These are phyloP conservation scores for Cardamine chenopodiifolia DNA, from an alignment of 345 rosid genomes.

Conservation along the genomic window DNA sequence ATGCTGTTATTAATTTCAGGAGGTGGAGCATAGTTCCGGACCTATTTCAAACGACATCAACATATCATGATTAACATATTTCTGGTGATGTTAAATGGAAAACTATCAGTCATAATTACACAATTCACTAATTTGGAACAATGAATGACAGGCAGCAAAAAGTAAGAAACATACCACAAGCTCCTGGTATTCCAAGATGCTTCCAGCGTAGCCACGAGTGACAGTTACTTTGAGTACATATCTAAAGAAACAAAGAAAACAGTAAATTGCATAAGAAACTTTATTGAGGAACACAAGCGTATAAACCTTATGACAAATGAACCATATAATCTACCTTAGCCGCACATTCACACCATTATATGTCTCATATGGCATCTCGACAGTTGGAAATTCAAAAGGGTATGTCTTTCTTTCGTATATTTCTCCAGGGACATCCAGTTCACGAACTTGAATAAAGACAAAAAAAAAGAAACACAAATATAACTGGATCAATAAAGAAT, in stretches of 20 bases:
- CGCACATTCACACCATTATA: constrained; percentile 93
- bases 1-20: constrained; percentile 91
- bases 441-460: constrained; percentile 68
- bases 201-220: constrained; percentile 89
- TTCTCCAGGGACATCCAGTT: constrained; percentile 96
- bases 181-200: constrained; percentile 91
- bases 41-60: constrained; percentile 51
- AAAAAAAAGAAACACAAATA: neutral
- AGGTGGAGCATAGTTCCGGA: constrained; percentile 69
- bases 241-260: constrained; percentile 46
- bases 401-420: constrained; percentile 86
- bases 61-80: neutral
- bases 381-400: constrained; percentile 92
- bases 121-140: too few species aligned
- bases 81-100: neutral
- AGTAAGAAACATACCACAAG: constrained; percentile 59
- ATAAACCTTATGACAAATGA: neutral
- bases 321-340: constrained; percentile 65
- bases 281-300: neutral
- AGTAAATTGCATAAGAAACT: neutral
- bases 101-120: neutral
- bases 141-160: constrained; percentile 1
- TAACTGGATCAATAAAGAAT: neutral
- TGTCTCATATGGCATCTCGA: constrained; percentile 98
- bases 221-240: constrained; percentile 91